Conservation (phyloP, 73 alveolate species). For the Chromera velia region DNA sequence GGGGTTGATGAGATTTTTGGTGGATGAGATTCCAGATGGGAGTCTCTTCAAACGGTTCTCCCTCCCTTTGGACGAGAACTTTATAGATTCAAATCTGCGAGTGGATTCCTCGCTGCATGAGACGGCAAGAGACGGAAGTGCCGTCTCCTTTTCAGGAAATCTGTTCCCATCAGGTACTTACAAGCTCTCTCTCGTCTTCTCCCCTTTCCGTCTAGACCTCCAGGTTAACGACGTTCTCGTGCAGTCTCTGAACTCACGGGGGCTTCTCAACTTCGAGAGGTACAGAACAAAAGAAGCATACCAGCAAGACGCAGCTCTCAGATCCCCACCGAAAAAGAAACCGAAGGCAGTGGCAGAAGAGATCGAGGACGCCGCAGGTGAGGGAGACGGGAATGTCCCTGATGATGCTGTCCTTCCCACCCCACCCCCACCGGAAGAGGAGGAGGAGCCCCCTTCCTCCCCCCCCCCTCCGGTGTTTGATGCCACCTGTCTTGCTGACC, state of each 20-base stretch:
- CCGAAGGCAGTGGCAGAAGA: not conserved
- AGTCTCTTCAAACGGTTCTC: not conserved
- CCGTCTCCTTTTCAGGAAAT: not conserved
- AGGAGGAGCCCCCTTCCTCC: not conserved
- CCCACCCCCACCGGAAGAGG: no score
- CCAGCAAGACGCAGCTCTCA: not conserved
- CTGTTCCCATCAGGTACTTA: not conserved
- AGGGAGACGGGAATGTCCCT: not conserved
- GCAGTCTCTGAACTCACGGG: slow-evolving; percentile 16
- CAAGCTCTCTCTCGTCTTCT: slow-evolving; percentile 3
- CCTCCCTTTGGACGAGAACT: not conserved
- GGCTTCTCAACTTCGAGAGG: slow-evolving; percentile 22
- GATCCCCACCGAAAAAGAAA: not conserved
- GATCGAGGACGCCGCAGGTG: not conserved
- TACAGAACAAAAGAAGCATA: slow-evolving; percentile 6
- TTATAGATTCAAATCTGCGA: not conserved
- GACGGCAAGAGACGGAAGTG: not conserved
- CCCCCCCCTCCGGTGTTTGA: not conserved
- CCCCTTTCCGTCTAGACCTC: slow-evolving; percentile 19
- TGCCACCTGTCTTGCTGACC: not conserved
- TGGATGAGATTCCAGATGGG: not conserved
- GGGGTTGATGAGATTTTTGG: not conserved
- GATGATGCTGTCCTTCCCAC: not conserved
- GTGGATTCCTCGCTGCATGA: not conserved
- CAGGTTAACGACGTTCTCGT: not conserved